A percentile compares a stretch with the other conserved stretches of the same genome.
phyloP scores from a whole-genome alignment of 2,329 filamentous ascomycete genomes.

The Lanzia echinophila region DNA sequence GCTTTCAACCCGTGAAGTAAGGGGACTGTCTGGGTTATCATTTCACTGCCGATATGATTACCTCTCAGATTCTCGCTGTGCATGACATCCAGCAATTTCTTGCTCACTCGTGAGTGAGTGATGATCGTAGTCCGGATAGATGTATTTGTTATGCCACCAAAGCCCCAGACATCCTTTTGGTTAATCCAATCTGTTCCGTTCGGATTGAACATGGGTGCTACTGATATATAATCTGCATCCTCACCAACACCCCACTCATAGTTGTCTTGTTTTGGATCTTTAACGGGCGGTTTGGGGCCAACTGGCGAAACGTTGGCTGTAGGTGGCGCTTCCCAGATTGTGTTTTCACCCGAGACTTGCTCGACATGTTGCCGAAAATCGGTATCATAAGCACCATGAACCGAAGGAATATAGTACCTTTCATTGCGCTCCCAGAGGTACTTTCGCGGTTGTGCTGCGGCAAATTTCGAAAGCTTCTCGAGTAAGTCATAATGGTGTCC shows the following conservation, averaged over 20 bases:
- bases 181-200: slow-evolving; percentile 68
- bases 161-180: slow-evolving; percentile 52
- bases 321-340: slow-evolving; percentile 56
- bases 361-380: slow-evolving; percentile 61
- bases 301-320: slow-evolving; percentile 54
- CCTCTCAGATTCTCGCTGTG: slow-evolving; percentile 67
- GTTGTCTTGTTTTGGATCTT: slow-evolving; percentile 53
- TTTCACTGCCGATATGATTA: slow-evolving; percentile 73
- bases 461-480: slow-evolving; percentile 56
- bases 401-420: slow-evolving; percentile 64
- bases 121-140: slow-evolving; percentile 63
- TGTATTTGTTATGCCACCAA: slow-evolving; percentile 37
- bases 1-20: slow-evolving; percentile 74
- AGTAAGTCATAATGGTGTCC: slow-evolving; percentile 79
- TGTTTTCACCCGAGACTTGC: slow-evolving; percentile 20
- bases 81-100: slow-evolving; percentile 66
- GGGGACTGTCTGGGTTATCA: slow-evolving; percentile 68
- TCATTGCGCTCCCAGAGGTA: slow-evolving; percentile 69
- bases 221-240: slow-evolving; percentile 57
- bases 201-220: slow-evolving; percentile 75
- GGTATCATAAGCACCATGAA: slow-evolving; percentile 61
- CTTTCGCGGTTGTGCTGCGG: slow-evolving; percentile 60
- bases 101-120: slow-evolving; percentile 68
- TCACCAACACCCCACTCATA: slow-evolving; percentile 73
- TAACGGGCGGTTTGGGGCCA: slow-evolving; percentile 56